Percentiles rank a stretch among this genome's conserved stretches.
Conservation (phyloP, 352 stramenopile species). For the Pythium dissimile region DNA sequence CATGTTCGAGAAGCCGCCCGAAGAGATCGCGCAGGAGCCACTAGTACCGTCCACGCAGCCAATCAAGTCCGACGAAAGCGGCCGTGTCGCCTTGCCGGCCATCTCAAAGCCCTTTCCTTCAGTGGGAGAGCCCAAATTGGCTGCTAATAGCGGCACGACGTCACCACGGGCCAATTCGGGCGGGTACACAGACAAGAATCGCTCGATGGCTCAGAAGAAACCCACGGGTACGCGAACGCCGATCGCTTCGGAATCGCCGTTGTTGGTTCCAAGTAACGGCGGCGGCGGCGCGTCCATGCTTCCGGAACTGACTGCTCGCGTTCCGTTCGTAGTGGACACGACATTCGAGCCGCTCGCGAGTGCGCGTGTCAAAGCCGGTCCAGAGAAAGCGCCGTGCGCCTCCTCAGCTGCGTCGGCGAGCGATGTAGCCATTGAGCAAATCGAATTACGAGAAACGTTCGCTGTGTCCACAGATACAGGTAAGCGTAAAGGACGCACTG, state of each 20-base stretch:
- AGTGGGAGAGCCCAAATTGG: constrained; percentile 13
- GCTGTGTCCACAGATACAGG: not conserved
- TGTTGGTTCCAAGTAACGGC: not conserved
- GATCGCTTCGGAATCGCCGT: not conserved
- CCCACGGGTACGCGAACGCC: not conserved
- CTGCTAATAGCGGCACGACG: not conserved
- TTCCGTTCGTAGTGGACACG: constrained; percentile 27
- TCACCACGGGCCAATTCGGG: constrained; percentile 28
- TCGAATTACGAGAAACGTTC: constrained; percentile 2
- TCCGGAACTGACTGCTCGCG: constrained; percentile 22
- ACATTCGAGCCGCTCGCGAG: not conserved
- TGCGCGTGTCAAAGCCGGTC: constrained; percentile 2
- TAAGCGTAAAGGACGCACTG: too few species aligned
- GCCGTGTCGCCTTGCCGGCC: constrained; percentile 4
- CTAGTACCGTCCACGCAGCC: not conserved
- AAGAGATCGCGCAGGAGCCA: not conserved
- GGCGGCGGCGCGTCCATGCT: constrained; percentile 3
- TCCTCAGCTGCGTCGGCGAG: not conserved
- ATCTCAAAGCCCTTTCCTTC: not conserved
- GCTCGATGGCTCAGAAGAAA: constrained; percentile 15
- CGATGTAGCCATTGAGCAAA: constrained; percentile 16
- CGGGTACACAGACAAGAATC: constrained; percentile 41
- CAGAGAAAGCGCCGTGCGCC: not conserved
- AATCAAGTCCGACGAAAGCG: not conserved
- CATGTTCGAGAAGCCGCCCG: constrained; percentile 39